Evolutionary conservation across 768 basidiomycete species (phyloP).

Genomic region (Pisolithus sp.): DNA sequence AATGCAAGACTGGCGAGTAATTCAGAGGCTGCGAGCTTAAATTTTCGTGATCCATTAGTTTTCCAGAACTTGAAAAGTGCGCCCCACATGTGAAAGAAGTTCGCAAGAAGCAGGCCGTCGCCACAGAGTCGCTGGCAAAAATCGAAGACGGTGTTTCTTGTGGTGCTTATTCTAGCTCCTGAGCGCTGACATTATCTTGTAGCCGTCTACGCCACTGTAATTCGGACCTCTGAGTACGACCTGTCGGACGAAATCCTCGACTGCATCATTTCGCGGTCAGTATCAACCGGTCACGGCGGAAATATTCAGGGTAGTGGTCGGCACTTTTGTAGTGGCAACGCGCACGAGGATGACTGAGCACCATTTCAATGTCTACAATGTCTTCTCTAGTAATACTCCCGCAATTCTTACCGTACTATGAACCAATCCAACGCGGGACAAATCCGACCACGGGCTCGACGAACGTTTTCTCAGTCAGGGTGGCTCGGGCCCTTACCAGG

Average conservation of each 20-base stretch:
- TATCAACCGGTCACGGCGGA: slow-evolving; percentile 23
- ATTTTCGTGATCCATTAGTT: neutral
- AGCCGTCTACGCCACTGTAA: slow-evolving; percentile 70
- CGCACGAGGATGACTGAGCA: slow-evolving; percentile 20
- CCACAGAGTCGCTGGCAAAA: slow-evolving; percentile 82
- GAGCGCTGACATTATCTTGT: slow-evolving; percentile 5
- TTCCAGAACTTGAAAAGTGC: slow-evolving; percentile 70
- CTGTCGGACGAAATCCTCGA: slow-evolving; percentile 61
- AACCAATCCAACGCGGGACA: too few relatives aligned
- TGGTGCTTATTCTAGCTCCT: neutral
- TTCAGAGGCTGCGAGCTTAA: neutral
- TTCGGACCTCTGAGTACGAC: slow-evolving; percentile 71
- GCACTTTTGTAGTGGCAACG: slow-evolving; percentile 20
- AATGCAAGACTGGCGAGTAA: slow-evolving; percentile 60
- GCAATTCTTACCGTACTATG: neutral
- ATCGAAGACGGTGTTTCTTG: slow-evolving; percentile 74
- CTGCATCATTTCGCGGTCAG: slow-evolving; percentile 53
- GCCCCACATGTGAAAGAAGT: slow-evolving; percentile 67
- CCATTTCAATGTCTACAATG: neutral
- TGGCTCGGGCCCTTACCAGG: too few relatives aligned
- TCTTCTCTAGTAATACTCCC: neutral
- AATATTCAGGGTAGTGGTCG: slow-evolving; percentile 16
- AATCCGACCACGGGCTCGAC: too few relatives aligned
- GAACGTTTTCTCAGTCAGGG: too few relatives aligned
- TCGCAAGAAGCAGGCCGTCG: slow-evolving; percentile 83